A percentile compares a stretch with the other conserved stretches of the same genome.
These are phyloP conservation scores for Penicillium sp. DNA, from an alignment of 2,329 filamentous ascomycete genomes.

Conservation along the genomic window DNA sequence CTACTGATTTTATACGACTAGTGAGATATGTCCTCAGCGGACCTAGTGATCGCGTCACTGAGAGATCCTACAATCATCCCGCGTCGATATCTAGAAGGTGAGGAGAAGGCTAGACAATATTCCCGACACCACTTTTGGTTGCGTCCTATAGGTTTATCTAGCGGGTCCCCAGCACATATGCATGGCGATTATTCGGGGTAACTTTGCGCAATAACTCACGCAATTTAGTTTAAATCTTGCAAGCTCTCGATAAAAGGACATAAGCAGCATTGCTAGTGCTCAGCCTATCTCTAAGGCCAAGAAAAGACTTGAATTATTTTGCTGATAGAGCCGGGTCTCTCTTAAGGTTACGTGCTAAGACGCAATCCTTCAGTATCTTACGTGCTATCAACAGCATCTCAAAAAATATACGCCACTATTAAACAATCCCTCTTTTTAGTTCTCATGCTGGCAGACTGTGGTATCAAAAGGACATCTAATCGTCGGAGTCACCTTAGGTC, in stretches of 20 bases:
- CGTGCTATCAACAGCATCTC: slow-evolving; percentile 4
- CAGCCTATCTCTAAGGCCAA: background rate
- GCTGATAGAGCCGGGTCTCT: background rate
- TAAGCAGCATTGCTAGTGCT: background rate
- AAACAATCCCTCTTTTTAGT: background rate
- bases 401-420: background rate
- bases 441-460: background rate
- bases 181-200: background rate
- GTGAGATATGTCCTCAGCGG: background rate
- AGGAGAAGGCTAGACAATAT: background rate
- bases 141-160: background rate
- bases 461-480: background rate
- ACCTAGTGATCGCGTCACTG: background rate
- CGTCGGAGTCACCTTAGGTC: background rate
- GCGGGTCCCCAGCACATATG: background rate
- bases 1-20: background rate
- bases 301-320: background rate
- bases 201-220: background rate
- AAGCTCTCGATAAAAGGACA: background rate
- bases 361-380: background rate
- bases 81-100: background rate
- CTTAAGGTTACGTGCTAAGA: slow-evolving; percentile 4
- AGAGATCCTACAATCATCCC: no score
- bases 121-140: background rate
- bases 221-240: background rate